Evolutionary conservation across 495 filamentous ascomycete species (phyloP).

Genomic region (Lasiosphaeris hirsuta): DNA sequence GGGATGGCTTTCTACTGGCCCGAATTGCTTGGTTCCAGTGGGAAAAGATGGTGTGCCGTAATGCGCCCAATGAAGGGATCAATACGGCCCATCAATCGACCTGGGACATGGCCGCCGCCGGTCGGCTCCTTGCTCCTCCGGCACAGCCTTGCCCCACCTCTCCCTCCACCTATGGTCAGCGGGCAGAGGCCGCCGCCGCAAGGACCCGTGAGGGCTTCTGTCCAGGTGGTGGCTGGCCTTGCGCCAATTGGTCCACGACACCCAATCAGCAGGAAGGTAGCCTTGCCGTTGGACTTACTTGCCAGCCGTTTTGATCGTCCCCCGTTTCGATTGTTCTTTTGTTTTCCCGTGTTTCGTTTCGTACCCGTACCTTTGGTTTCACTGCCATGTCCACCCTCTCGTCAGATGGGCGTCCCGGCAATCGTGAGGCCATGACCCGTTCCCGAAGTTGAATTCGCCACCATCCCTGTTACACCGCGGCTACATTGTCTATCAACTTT

Average conservation of each 20-base stretch:
- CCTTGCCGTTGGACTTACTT: not conserved
- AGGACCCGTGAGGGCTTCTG: too few species aligned
- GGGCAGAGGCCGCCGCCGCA: not conserved
- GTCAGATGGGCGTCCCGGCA: not conserved
- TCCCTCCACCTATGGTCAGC: not conserved
- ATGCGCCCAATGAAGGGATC: slow-evolving; percentile 17
- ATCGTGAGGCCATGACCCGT: not conserved
- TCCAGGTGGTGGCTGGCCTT: too few species aligned
- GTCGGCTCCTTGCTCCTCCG: slow-evolving; percentile 8
- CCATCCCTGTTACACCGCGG: slow-evolving; percentile 13
- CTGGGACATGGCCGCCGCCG: too few species aligned
- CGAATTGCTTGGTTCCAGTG: not conserved
- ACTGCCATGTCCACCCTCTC: slow-evolving; percentile 2
- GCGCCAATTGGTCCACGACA: too few species aligned
- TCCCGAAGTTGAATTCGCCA: not conserved
- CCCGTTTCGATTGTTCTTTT: slow-evolving; percentile 5
- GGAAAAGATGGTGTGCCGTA: slow-evolving; percentile 10
- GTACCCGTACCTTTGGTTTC: not conserved
- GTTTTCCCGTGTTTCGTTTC: slow-evolving; percentile 2
- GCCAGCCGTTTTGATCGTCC: slow-evolving; percentile 3
- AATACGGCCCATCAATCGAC: slow-evolving; percentile 1
- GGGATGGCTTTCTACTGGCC: slow-evolving; percentile 12
- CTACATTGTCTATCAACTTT: too few species aligned
- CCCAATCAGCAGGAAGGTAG: too few species aligned
- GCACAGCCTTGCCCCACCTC: slow-evolving; percentile 5